Base-by-base conservation (phyloP, 768 basidiomycete genomes). In the Terana coerulea region DNA sequence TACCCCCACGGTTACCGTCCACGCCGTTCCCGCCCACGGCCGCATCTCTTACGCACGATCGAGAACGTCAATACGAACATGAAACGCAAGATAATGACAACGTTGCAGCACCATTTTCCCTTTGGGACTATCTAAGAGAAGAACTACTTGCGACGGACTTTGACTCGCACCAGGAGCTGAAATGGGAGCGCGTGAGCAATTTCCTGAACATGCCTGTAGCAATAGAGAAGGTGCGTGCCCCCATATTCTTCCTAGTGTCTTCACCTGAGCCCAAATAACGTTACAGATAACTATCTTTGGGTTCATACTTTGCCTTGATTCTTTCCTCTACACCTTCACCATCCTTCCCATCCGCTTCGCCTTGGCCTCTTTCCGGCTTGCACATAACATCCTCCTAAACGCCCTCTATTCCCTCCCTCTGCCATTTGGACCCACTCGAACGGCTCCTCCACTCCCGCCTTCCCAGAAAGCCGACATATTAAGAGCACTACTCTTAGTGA, bases 321-420 rank as follows among this genome's bases (percentile, higher is more conserved):
- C 94, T 1, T 98, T 98, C 70, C 79, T 99, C 1, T 97, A 98
- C 69, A 95, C 91, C 0, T 98, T 99, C 72, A 99, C 97, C 15
- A 91, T 99, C 59, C 83, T 97, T 9, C 97, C 97, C 9, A 91
- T 99, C 51, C 89, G 95, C 5, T 89, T 84, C 61, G 57, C 73
- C 11, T 69, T 91, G 33, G 92, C 88, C 3, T 64, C 77, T 48
- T 74, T 76, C 60, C 76, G 82, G 36, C 76, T 84, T n/a, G n/a
- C n/a, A n/a, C n/a, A n/a, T n/a, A n/a, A n/a, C n/a, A n/a, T n/a
- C 43, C 51, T 80, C 19, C 54, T 67, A 44, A 81, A 82, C 63
- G 52, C 77, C 22, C 64, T 83, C 52, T n/a, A n/a, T n/a, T n/a
- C n/a, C n/a, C n/a, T n/a, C n/a, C n/a, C n/a, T n/a, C n/a, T n/a